Evolutionary conservation across 257 asterid species (phyloP).

Genomic region (Solanum virginianum): DNA sequence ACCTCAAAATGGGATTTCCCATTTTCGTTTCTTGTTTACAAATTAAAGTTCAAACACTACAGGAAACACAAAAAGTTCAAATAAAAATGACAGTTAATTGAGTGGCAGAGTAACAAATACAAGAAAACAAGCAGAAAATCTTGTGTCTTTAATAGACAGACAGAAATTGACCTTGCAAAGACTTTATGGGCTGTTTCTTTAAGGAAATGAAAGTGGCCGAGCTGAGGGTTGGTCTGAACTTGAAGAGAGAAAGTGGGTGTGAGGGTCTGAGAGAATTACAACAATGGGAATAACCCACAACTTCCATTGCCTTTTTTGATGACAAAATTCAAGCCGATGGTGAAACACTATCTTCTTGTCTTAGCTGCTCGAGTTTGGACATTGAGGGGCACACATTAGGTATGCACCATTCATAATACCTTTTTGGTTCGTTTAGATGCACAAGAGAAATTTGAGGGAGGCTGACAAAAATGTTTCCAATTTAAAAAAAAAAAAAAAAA

Average conservation of each 20-base stretch:
- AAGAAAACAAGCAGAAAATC: background rate
- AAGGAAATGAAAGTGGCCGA: background rate
- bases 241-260: constrained; percentile 15
- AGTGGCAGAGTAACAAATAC: background rate
- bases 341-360: background rate
- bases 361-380: background rate
- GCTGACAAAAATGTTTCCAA: no score
- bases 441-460: no score
- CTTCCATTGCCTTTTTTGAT: constrained; percentile 10
- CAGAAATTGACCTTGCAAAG: background rate
- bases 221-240: constrained; percentile 4
- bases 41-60: background rate
- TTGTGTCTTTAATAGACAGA: background rate
- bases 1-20: background rate
- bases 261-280: constrained; percentile 7
- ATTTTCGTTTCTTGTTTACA: background rate
- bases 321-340: background rate
- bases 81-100: background rate
- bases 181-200: background rate
- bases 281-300: constrained; percentile 5
- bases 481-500: no score
- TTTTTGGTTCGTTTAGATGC: no score
- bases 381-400: background rate
- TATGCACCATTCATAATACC: background rate
- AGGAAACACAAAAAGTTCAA: background rate